phyloP scores from a whole-genome alignment of 1,284 basidiomycete genomes.

The Boletellus deceptivus region DNA sequence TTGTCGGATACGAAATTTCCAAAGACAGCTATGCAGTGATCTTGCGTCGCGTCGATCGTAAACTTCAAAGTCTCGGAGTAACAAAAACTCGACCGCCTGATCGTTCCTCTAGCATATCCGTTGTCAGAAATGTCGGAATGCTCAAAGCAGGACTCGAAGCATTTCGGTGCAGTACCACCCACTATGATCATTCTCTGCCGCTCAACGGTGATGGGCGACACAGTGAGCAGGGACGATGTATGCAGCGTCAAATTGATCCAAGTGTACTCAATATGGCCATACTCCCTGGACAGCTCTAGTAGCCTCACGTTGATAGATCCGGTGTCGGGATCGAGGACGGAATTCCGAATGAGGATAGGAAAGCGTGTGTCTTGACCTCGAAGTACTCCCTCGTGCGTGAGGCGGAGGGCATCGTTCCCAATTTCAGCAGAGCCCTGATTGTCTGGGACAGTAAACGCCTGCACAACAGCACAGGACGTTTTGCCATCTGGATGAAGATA shows the following conservation, averaged over 20 bases:
- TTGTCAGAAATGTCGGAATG: too few species aligned
- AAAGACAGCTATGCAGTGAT: too few species aligned
- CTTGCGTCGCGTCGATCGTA: too few species aligned
- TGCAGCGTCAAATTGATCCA: background rate
- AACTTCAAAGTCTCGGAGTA: too few species aligned
- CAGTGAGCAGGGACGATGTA: background rate
- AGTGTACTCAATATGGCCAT: background rate
- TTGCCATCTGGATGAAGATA: background rate
- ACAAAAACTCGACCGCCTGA: too few species aligned
- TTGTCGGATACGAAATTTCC: too few species aligned
- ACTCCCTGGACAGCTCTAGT: background rate
- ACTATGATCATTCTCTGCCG: accelerated
- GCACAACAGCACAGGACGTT: background rate
- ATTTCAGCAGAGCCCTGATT: background rate
- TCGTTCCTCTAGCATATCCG: too few species aligned
- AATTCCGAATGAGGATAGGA: background rate
- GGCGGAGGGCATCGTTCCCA: background rate
- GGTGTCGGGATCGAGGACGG: background rate
- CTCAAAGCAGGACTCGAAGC: too few species aligned
- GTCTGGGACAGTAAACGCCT: conserved; percentile 1
- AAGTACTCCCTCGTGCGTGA: conserved; percentile 3
- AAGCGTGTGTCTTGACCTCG: accelerated
- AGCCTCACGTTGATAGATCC: conserved; percentile 2
- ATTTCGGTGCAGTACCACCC: background rate
- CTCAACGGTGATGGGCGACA: background rate